These are phyloP conservation scores for Houttuynia cordata DNA, from an alignment of 164 flowering plant genomes.

Conservation along the genomic window DNA sequence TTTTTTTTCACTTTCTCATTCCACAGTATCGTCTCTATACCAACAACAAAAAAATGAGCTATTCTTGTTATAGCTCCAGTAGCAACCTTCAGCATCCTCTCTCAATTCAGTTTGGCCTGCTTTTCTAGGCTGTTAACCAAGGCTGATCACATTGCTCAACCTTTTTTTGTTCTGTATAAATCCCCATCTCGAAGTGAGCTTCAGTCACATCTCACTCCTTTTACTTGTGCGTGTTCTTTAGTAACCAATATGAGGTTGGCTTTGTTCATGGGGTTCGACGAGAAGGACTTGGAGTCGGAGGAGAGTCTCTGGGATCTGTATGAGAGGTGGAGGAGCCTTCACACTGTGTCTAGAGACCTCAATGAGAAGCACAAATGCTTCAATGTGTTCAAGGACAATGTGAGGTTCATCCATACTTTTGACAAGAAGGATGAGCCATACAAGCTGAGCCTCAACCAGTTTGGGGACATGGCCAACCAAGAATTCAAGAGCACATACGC, in stretches of 20 bases:
- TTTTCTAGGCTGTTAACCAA: too few relatives aligned
- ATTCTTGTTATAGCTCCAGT: too few relatives aligned
- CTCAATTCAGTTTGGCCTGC: too few relatives aligned
- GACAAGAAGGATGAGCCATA: slow-evolving; percentile 48
- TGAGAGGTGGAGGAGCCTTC: slow-evolving; percentile 54
- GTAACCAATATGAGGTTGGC: slow-evolving; percentile 13
- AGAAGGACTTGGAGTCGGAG: slow-evolving; percentile 41
- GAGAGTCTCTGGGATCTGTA: slow-evolving; percentile 47
- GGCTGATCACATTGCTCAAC: too few relatives aligned
- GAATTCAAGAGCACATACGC: slow-evolving; percentile 45
- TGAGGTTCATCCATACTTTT: slow-evolving; percentile 26
- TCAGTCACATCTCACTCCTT: background rate
- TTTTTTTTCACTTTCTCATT: too few relatives aligned
- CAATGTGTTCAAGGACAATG: slow-evolving; percentile 56
- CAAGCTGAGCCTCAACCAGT: slow-evolving; percentile 52
- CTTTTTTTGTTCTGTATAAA: too few relatives aligned
- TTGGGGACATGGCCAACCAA: slow-evolving; percentile 56
- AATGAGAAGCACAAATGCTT: slow-evolving; percentile 50
- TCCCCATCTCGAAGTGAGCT: background rate
- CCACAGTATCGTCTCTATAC: too few relatives aligned
- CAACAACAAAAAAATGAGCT: too few relatives aligned
- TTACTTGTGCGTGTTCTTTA: background rate
- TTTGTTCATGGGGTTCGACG: slow-evolving; percentile 32
- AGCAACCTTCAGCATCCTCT: too few relatives aligned
- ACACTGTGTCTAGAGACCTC: slow-evolving; percentile 34